phyloP scores from a whole-genome alignment of 2,329 filamentous ascomycete species.

The Epichloe sp. region DNA sequence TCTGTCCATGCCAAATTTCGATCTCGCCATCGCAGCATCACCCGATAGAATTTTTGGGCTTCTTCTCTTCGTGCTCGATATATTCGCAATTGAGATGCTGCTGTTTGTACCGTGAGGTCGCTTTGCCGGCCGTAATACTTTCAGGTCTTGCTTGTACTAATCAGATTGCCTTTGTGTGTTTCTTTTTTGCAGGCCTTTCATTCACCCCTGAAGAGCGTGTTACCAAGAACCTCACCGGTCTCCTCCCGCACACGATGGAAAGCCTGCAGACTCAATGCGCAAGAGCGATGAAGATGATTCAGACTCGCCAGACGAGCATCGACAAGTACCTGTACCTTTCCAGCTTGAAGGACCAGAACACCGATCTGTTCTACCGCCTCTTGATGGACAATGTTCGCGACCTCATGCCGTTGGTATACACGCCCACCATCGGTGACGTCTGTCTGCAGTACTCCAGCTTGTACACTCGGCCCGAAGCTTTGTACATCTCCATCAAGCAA shows the following conservation, averaged over 20 bases:
- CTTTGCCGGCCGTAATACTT: background rate
- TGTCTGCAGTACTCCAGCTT: slow-evolving; percentile 93
- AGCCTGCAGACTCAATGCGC: slow-evolving; percentile 45
- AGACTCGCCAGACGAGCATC: slow-evolving; percentile 53
- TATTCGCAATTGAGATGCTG: background rate
- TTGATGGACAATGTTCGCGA: slow-evolving; percentile 66
- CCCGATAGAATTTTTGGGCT: background rate
- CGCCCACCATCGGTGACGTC: slow-evolving; percentile 85
- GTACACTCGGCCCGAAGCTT: slow-evolving; percentile 85
- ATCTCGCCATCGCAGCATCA: background rate
- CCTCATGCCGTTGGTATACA: slow-evolving; percentile 75
- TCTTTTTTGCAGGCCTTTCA: slow-evolving; percentile 36
- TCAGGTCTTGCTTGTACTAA: background rate
- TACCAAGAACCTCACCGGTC: slow-evolving; percentile 50
- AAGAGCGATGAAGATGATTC: slow-evolving; percentile 62
- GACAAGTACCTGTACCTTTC: slow-evolving; percentile 80
- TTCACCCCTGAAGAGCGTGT: slow-evolving; percentile 52
- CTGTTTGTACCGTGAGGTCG: background rate
- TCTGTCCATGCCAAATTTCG: background rate
- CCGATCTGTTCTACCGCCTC: slow-evolving; percentile 72
- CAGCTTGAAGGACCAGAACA: slow-evolving; percentile 59
- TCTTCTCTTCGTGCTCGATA: background rate
- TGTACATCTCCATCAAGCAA: slow-evolving; percentile 95
- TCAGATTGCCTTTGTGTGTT: background rate
- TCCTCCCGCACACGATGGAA: slow-evolving; percentile 52